Evolutionary conservation across 441 rosid genomes (phyloP), one percentile per base, ranked within the genome.

Genomic region (Mallotus repandus): DNA sequence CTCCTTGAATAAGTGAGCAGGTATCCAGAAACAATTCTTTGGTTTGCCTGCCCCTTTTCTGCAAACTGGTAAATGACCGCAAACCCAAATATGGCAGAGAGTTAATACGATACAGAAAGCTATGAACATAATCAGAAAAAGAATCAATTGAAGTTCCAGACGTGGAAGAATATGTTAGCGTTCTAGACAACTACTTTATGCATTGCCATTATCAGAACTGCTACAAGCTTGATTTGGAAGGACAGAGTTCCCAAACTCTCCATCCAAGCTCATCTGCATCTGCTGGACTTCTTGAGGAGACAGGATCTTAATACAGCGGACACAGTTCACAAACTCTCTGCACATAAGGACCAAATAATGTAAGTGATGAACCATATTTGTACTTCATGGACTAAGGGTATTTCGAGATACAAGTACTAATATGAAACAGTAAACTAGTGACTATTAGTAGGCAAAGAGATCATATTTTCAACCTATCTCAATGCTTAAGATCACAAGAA

Each of bases 251-350:
- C 92, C 92, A 56, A 91, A 84, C 77, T 90, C 89, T 56, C 96
- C 99, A 53, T 89, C 98, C 74, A 96, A 84, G 84, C 98, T 96
- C 97, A 96, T 90, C 79, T 93, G 97, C 97, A 96, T 90, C 79
- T 93, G 97, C 80, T 90, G 97, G 68, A 96, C 99, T 78, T 96
- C 99, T 66, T 87, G 90, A 25, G 97, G 88, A 35, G 99, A 93
- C 68, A 96, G 89, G 49, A 96, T 93, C 90, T 96, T 96, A 78
- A 96, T 83, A 88, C 90, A 85, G 70, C 92, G 97, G 41, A 96
- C 97, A 79, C 94, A 89, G 80, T 76, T 88, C 15, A 96, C 96
- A 35, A 96, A 96, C 72, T 96, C 99, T 77, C 99, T 96, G 90
- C 71, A 76, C 49, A 54, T 11, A 53, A 18, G 25, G 66, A 49